Evolutionary conservation across 2,329 filamentous ascomycete species (phyloP).

Genomic region (Metarhizium sp.): DNA sequence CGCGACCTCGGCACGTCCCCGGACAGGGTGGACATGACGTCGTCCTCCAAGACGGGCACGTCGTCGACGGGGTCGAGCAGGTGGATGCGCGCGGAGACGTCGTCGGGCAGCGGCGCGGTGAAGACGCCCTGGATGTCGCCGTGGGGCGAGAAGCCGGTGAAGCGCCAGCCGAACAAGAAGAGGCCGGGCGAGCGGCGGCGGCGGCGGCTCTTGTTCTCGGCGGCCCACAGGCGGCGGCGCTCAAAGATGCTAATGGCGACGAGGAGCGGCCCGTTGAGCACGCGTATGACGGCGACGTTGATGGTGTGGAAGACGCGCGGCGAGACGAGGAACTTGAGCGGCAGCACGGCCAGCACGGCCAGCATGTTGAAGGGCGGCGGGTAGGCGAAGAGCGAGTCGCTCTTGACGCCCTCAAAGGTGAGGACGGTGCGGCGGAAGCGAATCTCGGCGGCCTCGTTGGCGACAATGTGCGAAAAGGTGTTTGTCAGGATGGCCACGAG

Average conservation of each 20-base stretch:
- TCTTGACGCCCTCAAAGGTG: slow-evolving; percentile 67
- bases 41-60: slow-evolving; percentile 22
- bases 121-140: slow-evolving; percentile 53
- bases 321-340: slow-evolving; percentile 53
- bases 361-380: slow-evolving; percentile 62
- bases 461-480: slow-evolving; percentile 62
- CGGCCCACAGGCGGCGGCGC: slow-evolving; percentile 38
- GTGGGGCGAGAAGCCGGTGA: slow-evolving; percentile 44
- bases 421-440: slow-evolving; percentile 63
- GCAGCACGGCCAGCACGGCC: slow-evolving; percentile 53
- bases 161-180: slow-evolving; percentile 26
- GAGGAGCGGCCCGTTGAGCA: slow-evolving; percentile 55
- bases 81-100: slow-evolving; percentile 23
- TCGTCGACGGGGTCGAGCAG: slow-evolving; percentile 24
- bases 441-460: slow-evolving; percentile 59
- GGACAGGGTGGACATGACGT: slow-evolving; percentile 18
- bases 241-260: slow-evolving; percentile 53
- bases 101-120: slow-evolving; percentile 45
- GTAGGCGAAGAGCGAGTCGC: slow-evolving; percentile 60
- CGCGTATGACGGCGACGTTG: slow-evolving; percentile 55
- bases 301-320: slow-evolving; percentile 61
- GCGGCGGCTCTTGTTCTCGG: slow-evolving; percentile 10
- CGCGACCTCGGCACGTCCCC: slow-evolving; percentile 13
- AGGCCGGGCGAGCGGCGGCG: not conserved
- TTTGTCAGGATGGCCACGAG: slow-evolving; percentile 65